These are phyloP conservation scores for Dioszegia hungarica DNA, from an alignment of 768 basidiomycete genomes.

Conservation along the genomic window DNA sequence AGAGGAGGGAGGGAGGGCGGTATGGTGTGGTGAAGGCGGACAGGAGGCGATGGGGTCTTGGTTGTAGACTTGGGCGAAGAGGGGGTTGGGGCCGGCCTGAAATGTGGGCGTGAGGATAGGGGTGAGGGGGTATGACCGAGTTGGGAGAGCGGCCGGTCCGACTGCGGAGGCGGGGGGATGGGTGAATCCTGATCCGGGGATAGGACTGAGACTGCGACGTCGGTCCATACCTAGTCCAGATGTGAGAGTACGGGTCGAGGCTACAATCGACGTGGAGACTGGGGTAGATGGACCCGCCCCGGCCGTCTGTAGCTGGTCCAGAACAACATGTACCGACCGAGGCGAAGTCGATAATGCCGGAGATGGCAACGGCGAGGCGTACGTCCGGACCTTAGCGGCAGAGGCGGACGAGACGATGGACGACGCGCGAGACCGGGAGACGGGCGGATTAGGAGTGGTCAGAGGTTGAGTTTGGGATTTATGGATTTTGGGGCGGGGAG, in stretches of 20 bases:
- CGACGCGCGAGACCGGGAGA: background rate
- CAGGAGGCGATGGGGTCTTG: slow-evolving; percentile 31
- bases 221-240: too few relatives aligned
- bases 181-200: too few relatives aligned
- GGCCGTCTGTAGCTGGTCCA: background rate
- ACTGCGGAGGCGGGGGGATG: background rate
- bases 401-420: background rate
- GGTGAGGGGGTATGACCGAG: background rate
- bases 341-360: background rate
- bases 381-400: background rate
- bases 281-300: background rate
- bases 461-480: background rate
- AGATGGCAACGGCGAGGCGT: background rate
- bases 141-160: background rate
- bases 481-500: background rate
- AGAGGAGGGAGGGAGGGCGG: background rate
- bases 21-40: slow-evolving; percentile 21
- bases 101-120: background rate
- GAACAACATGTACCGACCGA: too few relatives aligned
- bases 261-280: background rate
- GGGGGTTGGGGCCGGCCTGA: too few relatives aligned
- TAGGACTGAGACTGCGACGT: background rate
- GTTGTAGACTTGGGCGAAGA: background rate
- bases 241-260: too few relatives aligned
- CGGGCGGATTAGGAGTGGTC: background rate